These are phyloP conservation scores for Tuber umbilicatum DNA, from an alignment of 495 filamentous ascomycete species.

Conservation along the genomic window DNA sequence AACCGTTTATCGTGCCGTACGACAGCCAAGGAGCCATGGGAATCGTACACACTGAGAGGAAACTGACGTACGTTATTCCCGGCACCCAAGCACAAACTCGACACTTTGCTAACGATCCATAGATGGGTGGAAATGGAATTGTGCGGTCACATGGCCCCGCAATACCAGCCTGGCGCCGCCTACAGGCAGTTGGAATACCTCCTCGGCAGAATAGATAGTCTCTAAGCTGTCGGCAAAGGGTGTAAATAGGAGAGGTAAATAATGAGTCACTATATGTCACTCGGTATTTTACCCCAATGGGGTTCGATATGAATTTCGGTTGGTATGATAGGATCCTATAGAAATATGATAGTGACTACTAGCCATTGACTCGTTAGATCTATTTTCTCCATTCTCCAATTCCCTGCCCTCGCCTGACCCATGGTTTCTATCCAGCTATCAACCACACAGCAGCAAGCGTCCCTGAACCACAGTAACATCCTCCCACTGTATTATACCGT, in stretches of 20 bases:
- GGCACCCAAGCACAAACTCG: background rate
- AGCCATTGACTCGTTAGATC: background rate
- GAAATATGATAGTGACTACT: background rate
- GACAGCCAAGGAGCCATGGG: constrained; percentile 50
- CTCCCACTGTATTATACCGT: background rate
- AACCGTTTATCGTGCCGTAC: constrained; percentile 61
- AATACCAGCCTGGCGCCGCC: constrained; percentile 56
- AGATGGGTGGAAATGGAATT: constrained; percentile 48
- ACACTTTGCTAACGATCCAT: background rate
- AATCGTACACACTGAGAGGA: constrained; percentile 58
- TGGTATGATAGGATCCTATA: background rate
- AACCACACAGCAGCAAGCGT: background rate
- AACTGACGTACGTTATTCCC: constrained; percentile 54
- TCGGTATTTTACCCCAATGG: background rate
- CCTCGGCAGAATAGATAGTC: constrained; percentile 51
- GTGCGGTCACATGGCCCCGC: constrained; percentile 61
- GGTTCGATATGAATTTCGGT: background rate
- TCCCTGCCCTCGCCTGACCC: background rate
- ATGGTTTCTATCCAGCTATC: background rate
- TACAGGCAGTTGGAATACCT: constrained; percentile 65
- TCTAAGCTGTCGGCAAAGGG: background rate
- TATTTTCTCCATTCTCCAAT: background rate
- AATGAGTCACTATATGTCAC: background rate
- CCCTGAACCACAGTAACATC: background rate
- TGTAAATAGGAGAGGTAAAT: no score